These are phyloP conservation scores for Croton laevigatus DNA, from an alignment of 441 rosid genomes.

Conservation along the genomic window DNA sequence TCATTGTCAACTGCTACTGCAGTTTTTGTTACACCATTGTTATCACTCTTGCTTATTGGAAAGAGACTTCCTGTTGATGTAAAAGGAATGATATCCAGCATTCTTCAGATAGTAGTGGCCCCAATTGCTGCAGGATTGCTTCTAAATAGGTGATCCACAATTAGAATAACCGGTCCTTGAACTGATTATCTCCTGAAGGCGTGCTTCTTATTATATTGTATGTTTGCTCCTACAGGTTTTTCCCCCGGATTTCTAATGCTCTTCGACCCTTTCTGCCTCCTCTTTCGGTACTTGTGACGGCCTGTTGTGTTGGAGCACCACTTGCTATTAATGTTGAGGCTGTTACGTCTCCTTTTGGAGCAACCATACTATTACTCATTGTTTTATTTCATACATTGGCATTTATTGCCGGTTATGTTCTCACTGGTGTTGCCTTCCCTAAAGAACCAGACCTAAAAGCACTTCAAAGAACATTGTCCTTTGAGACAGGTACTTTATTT, in stretches of 20 bases:
- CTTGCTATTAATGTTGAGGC: conserved; percentile 77
- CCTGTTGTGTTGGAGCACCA: conserved; percentile 90
- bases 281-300: conserved; percentile 78
- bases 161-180: conserved; percentile 1
- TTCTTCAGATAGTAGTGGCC: conserved; percentile 73
- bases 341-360: conserved; percentile 77
- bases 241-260: conserved; percentile 61
- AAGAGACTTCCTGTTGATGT: conserved; percentile 88
- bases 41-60: conserved; percentile 85
- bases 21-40: conserved; percentile 66
- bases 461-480: conserved; percentile 85
- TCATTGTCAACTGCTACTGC: conserved; percentile 89
- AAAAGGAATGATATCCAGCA: conserved; percentile 84
- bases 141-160: conserved; percentile 56
- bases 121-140: conserved; percentile 84
- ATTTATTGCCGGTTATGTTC: conserved; percentile 64
- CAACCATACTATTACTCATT: conserved; percentile 46
- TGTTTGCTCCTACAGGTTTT: conserved; percentile 52
- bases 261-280: conserved; percentile 72
- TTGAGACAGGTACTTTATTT: conserved; percentile 59
- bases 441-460: conserved; percentile 57
- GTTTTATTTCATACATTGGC: conserved; percentile 71
- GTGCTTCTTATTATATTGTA: conserved; percentile 1
- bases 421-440: conserved; percentile 54
- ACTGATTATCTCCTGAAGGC: conserved; percentile 6